Conservation (phyloP, 2,329 filamentous ascomycete species). For the Xylogone sp. region DNA sequence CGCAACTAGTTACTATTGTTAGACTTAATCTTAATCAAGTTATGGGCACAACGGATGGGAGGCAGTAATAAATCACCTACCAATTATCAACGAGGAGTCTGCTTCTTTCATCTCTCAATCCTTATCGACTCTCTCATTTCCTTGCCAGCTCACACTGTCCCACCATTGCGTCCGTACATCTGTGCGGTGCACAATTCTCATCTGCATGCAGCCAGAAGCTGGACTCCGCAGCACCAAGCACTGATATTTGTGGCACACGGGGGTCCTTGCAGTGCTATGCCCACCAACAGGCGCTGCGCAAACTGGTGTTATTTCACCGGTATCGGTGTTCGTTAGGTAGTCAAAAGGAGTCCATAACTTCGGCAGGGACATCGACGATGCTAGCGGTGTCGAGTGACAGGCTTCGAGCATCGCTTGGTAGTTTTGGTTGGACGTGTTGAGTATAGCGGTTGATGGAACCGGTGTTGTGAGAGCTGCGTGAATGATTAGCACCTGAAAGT, state of each 20-base stretch:
- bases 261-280: background rate
- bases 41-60: too few relatives aligned
- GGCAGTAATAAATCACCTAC: too few relatives aligned
- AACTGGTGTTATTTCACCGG: slow-evolving; percentile 8
- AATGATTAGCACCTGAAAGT: slow-evolving; percentile 14
- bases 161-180: slow-evolving; percentile 8
- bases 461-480: slow-evolving; percentile 5
- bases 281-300: slow-evolving; percentile 10
- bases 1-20: too few relatives aligned
- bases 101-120: too few relatives aligned
- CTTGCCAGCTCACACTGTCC: slow-evolving; percentile 12
- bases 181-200: slow-evolving; percentile 10
- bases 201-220: slow-evolving; percentile 10
- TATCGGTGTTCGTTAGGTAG: slow-evolving; percentile 11
- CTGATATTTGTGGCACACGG: background rate
- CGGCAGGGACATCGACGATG: background rate
- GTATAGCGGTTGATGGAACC: slow-evolving; percentile 4
- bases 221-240: slow-evolving; percentile 4
- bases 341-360: slow-evolving; percentile 10
- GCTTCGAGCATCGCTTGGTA: slow-evolving; percentile 8
- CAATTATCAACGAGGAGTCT: too few relatives aligned
- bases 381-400: slow-evolving; percentile 5
- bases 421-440: slow-evolving; percentile 3
- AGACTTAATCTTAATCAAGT: too few relatives aligned
- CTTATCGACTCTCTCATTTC: slow-evolving; percentile 13